phyloP scores from a whole-genome alignment of 2,329 filamentous ascomycete genomes.

The Ceratocystis papillata region DNA sequence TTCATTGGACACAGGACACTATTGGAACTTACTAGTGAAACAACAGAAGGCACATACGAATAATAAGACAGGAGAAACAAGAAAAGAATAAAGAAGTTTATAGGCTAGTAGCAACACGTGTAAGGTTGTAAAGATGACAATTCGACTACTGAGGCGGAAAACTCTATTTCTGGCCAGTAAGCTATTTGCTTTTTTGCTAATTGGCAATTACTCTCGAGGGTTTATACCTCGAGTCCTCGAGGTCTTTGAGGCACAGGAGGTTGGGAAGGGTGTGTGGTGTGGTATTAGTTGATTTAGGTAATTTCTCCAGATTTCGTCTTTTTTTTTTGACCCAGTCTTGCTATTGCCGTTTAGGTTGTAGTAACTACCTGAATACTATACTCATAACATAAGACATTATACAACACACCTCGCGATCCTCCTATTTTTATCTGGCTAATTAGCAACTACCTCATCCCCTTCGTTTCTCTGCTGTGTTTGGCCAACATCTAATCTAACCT shows the following conservation, averaged over 20 bases:
- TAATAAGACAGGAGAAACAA: neutral
- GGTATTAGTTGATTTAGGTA: neutral
- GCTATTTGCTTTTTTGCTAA: neutral
- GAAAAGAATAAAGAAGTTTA: conserved; percentile 1
- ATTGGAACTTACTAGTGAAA: conserved; percentile 12
- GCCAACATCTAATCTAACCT: neutral
- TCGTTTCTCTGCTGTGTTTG: neutral
- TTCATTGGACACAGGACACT: neutral
- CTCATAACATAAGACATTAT: too few relatives aligned
- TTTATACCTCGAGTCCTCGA: conserved; percentile 3
- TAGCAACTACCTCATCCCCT: neutral
- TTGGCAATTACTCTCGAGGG: neutral
- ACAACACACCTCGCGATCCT: neutral
- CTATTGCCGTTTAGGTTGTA: neutral
- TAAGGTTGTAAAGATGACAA: neutral
- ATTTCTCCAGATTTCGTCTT: neutral
- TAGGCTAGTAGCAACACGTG: neutral
- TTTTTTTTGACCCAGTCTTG: neutral
- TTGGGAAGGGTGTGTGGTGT: neutral
- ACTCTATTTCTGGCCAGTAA: neutral
- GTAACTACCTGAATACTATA: too few relatives aligned
- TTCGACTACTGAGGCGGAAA: neutral
- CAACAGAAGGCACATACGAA: neutral
- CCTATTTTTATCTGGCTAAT: neutral
- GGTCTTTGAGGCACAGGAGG: neutral